Conservation (phyloP, 768 basidiomycete genomes). For the Mycena indigotica region DNA sequence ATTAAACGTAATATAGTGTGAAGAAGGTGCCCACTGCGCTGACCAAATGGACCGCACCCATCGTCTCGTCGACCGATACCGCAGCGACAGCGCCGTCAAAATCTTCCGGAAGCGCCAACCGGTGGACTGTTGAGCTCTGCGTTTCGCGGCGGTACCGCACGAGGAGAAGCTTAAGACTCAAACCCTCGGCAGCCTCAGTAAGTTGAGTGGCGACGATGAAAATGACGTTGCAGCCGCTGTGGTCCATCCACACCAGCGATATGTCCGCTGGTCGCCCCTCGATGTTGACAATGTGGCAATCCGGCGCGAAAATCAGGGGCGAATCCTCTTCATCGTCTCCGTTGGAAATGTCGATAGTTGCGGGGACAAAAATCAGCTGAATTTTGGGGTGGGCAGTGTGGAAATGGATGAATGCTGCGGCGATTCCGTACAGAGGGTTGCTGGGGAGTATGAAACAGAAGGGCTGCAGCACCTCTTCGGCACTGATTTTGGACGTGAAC, state of each 20-base stretch:
- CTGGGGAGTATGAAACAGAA: slow-evolving; percentile 2
- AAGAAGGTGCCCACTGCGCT: background rate
- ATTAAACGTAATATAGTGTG: background rate
- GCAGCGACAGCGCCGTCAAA: background rate
- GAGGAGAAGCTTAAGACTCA: background rate
- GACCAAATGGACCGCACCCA: background rate
- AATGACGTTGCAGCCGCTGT: background rate
- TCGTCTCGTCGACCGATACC: background rate
- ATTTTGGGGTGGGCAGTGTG: background rate
- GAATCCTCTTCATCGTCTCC: background rate
- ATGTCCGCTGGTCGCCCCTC: background rate
- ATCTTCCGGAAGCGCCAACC: background rate
- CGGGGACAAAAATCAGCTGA: background rate
- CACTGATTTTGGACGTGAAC: background rate
- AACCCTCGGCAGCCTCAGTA: too few species aligned
- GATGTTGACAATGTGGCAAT: background rate
- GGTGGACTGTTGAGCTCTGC: background rate
- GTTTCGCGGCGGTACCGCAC: background rate
- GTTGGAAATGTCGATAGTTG: background rate
- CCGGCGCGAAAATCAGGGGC: background rate
- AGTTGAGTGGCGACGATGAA: background rate
- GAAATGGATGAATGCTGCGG: background rate
- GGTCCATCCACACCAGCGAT: background rate
- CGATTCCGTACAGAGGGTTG: background rate
- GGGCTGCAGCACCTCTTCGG: background rate